Conservation (phyloP, 148 eudicot species). For the Spergularia marina region DNA sequence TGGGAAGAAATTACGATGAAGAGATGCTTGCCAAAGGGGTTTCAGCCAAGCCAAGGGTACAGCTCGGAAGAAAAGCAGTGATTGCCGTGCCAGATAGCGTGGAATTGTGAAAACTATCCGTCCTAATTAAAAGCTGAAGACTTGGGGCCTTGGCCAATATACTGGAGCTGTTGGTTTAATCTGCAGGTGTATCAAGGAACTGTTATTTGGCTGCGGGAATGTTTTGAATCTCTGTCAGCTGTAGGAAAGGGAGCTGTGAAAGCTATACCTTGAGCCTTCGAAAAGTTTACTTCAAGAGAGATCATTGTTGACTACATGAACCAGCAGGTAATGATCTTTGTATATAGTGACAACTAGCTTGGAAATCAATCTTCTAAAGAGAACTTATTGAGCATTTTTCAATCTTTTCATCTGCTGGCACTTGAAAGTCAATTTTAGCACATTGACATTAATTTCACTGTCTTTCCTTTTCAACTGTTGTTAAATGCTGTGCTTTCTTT, state of each 20-base stretch:
- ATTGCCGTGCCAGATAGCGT: conserved; percentile 32
- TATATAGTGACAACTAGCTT: neutral
- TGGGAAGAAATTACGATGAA: conserved; percentile 77
- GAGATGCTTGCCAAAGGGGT: conserved; percentile 89
- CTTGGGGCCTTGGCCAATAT: neutral
- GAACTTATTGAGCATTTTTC: too few relatives aligned
- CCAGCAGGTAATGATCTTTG: neutral
- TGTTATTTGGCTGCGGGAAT: neutral
- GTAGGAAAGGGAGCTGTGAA: neutral
- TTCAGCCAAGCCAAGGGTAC: conserved; percentile 77
- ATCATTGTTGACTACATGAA: neutral
- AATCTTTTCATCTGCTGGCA: too few relatives aligned
- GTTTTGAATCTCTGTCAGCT: neutral
- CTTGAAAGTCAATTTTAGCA: too few relatives aligned
- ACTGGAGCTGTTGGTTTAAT: too few relatives aligned
- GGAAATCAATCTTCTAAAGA: neutral
- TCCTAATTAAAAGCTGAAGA: neutral
- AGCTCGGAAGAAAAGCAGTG: conserved; percentile 40
- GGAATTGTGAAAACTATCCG: conserved; percentile 18
- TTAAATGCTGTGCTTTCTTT: too few relatives aligned
- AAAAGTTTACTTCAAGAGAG: neutral
- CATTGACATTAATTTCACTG: too few relatives aligned
- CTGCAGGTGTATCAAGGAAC: too few relatives aligned
- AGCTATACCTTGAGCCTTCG: neutral
- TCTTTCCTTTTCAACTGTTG: too few relatives aligned